Percentiles rank a stretch among this genome's conserved stretches.
These are phyloP conservation scores for Chenopodium berlandieri DNA, from an alignment of 148 eudicot genomes.

Conservation along the genomic window DNA sequence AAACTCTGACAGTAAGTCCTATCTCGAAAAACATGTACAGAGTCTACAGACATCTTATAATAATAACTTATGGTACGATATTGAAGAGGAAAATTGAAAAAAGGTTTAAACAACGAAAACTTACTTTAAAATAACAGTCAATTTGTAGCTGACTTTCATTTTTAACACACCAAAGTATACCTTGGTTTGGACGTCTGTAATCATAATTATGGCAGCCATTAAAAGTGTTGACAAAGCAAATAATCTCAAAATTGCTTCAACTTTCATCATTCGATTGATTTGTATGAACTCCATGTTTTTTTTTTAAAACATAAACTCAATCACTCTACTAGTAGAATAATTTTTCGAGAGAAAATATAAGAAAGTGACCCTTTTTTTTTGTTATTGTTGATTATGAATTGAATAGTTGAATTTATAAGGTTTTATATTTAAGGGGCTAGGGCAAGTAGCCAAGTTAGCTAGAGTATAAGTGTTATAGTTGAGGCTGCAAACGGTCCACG, in stretches of 20 bases:
- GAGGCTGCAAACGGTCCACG: conserved; percentile 22
- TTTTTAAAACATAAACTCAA: background rate
- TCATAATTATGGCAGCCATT: conserved; percentile 38
- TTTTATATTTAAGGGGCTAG: background rate
- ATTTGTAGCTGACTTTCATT: conserved; percentile 37
- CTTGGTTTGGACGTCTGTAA: conserved; percentile 41
- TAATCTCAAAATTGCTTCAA: conserved; percentile 40
- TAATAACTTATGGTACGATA: no score
- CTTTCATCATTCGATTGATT: conserved; percentile 6
- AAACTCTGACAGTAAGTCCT: no score
- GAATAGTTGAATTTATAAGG: background rate
- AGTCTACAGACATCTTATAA: no score
- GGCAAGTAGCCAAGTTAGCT: background rate
- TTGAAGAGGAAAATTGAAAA: background rate
- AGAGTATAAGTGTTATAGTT: conserved; percentile 5
- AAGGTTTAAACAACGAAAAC: background rate
- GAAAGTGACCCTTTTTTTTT: background rate
- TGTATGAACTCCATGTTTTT: conserved; percentile 3
- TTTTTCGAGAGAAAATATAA: background rate
- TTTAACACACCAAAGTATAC: conserved; percentile 27
- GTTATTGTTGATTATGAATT: background rate
- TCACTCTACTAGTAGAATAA: background rate
- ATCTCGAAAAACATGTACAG: no score
- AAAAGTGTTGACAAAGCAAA: conserved; percentile 29
- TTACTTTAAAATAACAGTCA: conserved; percentile 36